Evolutionary conservation across 345 rosid species (phyloP).

Genomic region (Euphorbia lathyris): DNA sequence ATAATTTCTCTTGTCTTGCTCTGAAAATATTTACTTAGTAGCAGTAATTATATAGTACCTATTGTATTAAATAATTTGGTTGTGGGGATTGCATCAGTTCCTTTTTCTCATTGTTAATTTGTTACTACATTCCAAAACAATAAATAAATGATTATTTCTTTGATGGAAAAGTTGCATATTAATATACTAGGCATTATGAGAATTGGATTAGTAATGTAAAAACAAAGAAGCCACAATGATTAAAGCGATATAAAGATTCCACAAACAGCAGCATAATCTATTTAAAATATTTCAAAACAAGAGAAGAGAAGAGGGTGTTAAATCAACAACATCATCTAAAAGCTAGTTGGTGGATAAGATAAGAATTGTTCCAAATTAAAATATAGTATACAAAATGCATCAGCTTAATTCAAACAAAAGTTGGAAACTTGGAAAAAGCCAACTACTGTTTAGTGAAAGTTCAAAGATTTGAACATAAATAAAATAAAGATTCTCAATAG

Average conservation of each 20-base stretch:
- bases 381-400: neutral
- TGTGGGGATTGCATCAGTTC: neutral
- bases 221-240: neutral
- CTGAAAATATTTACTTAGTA: neutral
- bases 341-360: slow-evolving; percentile 1
- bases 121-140: neutral
- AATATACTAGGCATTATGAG: neutral
- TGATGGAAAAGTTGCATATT: neutral
- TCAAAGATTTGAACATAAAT: neutral
- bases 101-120: neutral
- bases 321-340: neutral
- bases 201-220: neutral
- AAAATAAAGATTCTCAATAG: too few relatives aligned
- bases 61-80: neutral
- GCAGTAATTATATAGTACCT: too few relatives aligned
- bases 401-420: neutral
- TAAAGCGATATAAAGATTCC: neutral
- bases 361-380: neutral
- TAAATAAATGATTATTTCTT: neutral
- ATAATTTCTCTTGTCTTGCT: neutral
- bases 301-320: neutral
- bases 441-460: neutral
- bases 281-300: neutral
- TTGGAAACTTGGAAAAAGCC: neutral
- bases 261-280: neutral